These are phyloP conservation scores for Serendipita indica DNA, from an alignment of 768 basidiomycete species.

Conservation along the genomic window DNA sequence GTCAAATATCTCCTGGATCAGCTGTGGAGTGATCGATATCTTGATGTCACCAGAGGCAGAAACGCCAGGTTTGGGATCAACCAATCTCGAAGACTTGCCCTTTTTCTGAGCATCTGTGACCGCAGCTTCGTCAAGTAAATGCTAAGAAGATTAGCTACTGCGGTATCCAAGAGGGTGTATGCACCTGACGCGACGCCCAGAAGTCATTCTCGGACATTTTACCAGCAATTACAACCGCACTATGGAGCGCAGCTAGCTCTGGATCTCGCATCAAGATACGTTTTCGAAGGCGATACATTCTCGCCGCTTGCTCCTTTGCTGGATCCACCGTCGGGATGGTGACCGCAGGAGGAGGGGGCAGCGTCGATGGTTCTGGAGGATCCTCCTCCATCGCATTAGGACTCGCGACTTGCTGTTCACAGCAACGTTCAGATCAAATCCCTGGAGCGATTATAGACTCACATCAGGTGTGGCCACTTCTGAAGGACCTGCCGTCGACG, in stretches of 20 bases:
- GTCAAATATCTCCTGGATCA: conserved; percentile 93
- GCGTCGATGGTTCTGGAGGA: conserved; percentile 14
- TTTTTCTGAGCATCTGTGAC: conserved; percentile 49
- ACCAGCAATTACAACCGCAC: conserved; percentile 70
- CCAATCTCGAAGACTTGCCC: conserved; percentile 73
- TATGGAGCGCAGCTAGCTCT: conserved; percentile 67
- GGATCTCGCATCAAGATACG: conserved; percentile 64
- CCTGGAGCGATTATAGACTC: neutral
- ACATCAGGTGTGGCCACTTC: neutral
- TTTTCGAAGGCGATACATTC: conserved; percentile 50
- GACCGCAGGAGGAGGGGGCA: conserved; percentile 21
- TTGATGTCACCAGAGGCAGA: conserved; percentile 76
- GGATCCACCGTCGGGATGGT: conserved; percentile 14
- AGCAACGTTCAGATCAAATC: neutral
- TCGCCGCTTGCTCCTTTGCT: conserved; percentile 14
- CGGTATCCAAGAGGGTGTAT: conserved; percentile 12
- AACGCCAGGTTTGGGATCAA: conserved; percentile 76
- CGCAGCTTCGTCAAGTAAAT: conserved; percentile 61
- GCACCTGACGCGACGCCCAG: conserved; percentile 91
- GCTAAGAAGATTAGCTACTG: conserved; percentile 21
- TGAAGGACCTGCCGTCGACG: neutral
- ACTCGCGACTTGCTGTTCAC: neutral
- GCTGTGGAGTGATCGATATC: conserved; percentile 77
- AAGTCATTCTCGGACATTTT: conserved; percentile 89
- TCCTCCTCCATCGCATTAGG: neutral